Evolutionary conservation across 1,284 basidiomycete genomes (phyloP).

Genomic region (Ganoderma resinaceum): DNA sequence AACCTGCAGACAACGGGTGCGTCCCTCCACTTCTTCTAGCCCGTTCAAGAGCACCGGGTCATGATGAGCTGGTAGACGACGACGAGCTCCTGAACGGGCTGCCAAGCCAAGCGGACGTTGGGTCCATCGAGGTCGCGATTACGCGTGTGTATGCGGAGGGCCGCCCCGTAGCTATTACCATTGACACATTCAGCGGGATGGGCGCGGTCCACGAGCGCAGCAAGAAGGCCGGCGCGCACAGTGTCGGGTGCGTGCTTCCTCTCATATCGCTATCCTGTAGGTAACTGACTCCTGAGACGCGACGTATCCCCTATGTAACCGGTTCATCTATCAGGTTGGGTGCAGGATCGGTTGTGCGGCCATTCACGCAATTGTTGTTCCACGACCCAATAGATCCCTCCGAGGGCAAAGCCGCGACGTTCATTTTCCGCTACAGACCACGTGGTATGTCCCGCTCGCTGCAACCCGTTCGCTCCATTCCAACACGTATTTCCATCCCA

Average conservation of each 20-base stretch:
- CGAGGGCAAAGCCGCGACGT: constrained; percentile 7
- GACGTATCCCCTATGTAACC: too few relatives aligned
- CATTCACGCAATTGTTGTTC: background rate
- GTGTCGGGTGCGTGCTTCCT: constrained; percentile 23
- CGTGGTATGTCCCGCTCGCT: constrained; percentile 5
- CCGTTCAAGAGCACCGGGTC: background rate
- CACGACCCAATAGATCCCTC: constrained; percentile 6
- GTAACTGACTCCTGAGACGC: background rate
- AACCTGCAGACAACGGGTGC: constrained; percentile 14
- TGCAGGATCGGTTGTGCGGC: background rate
- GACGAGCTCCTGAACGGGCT: constrained; percentile 1
- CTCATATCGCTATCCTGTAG: background rate
- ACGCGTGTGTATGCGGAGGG: constrained; percentile 1
- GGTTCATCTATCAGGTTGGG: background rate
- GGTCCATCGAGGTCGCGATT: constrained; percentile 11
- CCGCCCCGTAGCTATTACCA: background rate
- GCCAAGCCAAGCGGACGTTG: constrained; percentile 8
- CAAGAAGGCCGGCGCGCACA: constrained; percentile 34
- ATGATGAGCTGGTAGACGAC: constrained; percentile 14
- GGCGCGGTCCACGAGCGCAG: constrained; percentile 28
- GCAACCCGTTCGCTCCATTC: background rate
- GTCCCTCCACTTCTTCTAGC: background rate
- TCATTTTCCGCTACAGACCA: constrained; percentile 18
- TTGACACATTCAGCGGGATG: constrained; percentile 9
- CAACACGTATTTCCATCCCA: background rate